A percentile compares a stretch with the other conserved stretches of the same genome.
Evolutionary conservation across 441 rosid species (phyloP).

Genomic region (Corymbia calophylla): DNA sequence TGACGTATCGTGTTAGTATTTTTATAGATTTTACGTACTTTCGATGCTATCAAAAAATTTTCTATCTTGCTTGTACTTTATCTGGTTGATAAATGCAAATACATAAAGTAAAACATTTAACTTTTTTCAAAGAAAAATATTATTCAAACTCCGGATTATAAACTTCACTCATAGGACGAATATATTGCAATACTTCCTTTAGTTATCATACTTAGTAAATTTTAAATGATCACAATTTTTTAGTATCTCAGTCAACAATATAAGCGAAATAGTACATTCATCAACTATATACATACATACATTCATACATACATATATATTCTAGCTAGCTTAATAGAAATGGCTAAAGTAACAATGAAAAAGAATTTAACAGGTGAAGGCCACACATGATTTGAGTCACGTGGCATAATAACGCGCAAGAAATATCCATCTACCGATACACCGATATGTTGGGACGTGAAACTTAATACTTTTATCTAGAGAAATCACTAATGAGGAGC

Average conservation of each 20-base stretch:
- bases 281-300: not conserved
- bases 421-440: not conserved
- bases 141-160: not conserved
- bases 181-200: not conserved
- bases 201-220: not conserved
- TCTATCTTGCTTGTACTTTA: not conserved
- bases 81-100: not conserved
- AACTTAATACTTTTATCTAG: not conserved
- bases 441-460: no score
- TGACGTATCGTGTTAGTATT: no score
- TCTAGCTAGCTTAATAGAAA: not conserved
- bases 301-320: no score
- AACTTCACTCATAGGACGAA: not conserved
- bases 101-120: not conserved
- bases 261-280: not conserved
- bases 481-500: not conserved
- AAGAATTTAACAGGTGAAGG: not conserved
- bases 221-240: not conserved
- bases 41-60: not conserved
- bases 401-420: accelerated
- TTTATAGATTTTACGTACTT: no score
- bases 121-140: not conserved
- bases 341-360: not conserved
- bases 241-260: not conserved
- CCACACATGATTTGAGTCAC: not conserved